Evolutionary conservation across 2,329 filamentous ascomycete genomes (phyloP), one percentile per base, ranked within the genome.

Genomic region (Fusarium mundagurra): DNA sequence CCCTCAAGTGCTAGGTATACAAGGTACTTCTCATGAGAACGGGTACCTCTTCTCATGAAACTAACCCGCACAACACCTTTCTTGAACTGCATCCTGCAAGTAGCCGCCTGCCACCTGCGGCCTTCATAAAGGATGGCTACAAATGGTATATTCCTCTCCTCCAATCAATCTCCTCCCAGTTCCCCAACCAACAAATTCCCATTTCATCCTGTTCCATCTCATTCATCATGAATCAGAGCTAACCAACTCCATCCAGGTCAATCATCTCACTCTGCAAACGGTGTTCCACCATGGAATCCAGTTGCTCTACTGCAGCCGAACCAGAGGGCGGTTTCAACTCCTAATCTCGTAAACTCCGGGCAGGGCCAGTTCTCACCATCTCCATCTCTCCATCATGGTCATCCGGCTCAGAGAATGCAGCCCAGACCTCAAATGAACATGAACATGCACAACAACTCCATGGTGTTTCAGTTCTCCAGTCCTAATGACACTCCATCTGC

Each of bases 381-480:
- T n/a, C 51, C 72, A 10, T 64, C 76, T 29, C 62, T 76, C 22
- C 75, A 77, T 34, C 73, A 75, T 60, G 57, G 69, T 34, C 66
- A 71, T 24, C 73, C 74, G 41, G 50, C 69, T 43, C 66, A 71
- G 36, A 63, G 71, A 68, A 70, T 78, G 65, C 72, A 77, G 47
- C 62, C 74, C 71, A 64, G 68, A 67, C 71, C 73, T 67, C 77
- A 72, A 68, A 74, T 77, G 47, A 82, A 76, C 68, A 82, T 76
- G 70, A 80, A 76, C 67, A 74, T 75, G 44, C 82, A 76, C 69
- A 82, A 76, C 69, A 80, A 74, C 69, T 71, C 83, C 10, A 74
- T 86, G 57, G 78, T 85, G 14, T 85, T 88, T 51, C 83, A 86
- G 63, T 86, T 86, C 67, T 70, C 83, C n/a, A 83, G 73, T 60